Evolutionary conservation across 768 basidiomycete species (phyloP).

Genomic region (Cystobasidium tubakii): DNA sequence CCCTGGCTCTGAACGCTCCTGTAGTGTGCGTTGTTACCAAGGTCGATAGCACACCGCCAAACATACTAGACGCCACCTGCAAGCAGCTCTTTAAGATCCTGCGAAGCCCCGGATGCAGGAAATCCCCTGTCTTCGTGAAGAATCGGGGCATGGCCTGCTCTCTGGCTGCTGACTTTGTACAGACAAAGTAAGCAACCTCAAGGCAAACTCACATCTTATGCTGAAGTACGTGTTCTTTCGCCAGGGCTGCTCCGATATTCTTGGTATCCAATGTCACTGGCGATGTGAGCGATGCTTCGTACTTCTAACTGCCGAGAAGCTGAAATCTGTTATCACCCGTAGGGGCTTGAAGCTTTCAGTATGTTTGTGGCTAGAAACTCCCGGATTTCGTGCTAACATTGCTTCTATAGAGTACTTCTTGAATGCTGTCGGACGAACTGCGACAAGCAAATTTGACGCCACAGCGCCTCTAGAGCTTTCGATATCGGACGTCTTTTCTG

Average conservation of each 20-base stretch:
- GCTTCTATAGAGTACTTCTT: conserved; percentile 24
- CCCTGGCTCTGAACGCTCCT: conserved; percentile 85
- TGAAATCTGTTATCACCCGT: neutral
- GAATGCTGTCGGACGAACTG: conserved; percentile 22
- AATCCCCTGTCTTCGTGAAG: conserved; percentile 57
- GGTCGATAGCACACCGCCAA: conserved; percentile 94
- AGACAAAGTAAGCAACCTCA: conserved; percentile 48
- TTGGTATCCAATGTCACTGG: conserved; percentile 33
- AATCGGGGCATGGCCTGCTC: conserved; percentile 74
- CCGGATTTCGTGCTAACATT: neutral
- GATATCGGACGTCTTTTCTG: conserved; percentile 51
- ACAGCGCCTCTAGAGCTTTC: conserved; percentile 49
- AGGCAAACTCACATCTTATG: neutral
- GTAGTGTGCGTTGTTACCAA: conserved; percentile 92
- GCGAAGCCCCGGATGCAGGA: conserved; percentile 76
- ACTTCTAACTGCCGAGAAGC: neutral
- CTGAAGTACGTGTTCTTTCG: neutral
- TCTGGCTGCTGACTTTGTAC: conserved; percentile 65
- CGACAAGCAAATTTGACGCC: conserved; percentile 39
- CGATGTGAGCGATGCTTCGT: conserved; percentile 57
- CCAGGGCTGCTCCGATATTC: conserved; percentile 32
- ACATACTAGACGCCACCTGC: conserved; percentile 81
- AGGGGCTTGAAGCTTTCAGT: conserved; percentile 36
- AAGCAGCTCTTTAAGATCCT: conserved; percentile 89
- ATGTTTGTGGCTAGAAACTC: neutral